Evolutionary conservation across 768 basidiomycete genomes (phyloP).

Genomic region (Lactifluus volemus): DNA sequence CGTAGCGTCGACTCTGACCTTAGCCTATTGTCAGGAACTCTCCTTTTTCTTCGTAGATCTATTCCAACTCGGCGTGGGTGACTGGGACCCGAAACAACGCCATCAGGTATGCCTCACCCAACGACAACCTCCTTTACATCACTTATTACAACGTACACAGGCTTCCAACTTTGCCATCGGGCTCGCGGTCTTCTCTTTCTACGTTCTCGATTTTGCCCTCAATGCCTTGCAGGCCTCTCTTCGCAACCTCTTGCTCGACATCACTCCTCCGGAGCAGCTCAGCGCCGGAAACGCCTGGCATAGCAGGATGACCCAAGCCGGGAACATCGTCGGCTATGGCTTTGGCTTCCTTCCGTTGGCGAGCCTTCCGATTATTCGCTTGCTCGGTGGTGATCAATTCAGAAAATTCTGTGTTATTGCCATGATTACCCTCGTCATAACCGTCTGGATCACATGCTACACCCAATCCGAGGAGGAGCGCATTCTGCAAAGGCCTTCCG

Average conservation of each 20-base stretch:
- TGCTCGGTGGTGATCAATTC: constrained; percentile 89
- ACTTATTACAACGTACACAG: constrained; percentile 29
- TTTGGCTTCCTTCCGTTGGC: constrained; percentile 90
- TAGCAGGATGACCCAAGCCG: constrained; percentile 92
- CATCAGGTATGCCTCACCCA: constrained; percentile 35
- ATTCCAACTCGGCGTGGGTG: constrained; percentile 64
- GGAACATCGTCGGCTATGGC: constrained; percentile 91
- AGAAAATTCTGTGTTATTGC: constrained; percentile 90
- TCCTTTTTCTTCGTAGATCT: constrained; percentile 72
- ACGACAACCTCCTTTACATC: constrained; percentile 2
- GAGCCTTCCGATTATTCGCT: constrained; percentile 62
- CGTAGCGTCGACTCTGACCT: constrained; percentile 61
- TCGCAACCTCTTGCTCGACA: constrained; percentile 86
- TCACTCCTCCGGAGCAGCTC: constrained; percentile 82
- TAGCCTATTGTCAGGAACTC: constrained; percentile 76
- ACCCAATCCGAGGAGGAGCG: constrained; percentile 75
- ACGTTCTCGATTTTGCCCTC: constrained; percentile 92
- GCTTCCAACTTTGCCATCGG: constrained; percentile 65
- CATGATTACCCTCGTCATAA: constrained; percentile 65
- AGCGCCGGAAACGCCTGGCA: constrained; percentile 98
- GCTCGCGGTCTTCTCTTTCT: constrained; percentile 86
- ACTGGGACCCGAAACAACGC: constrained; percentile 76
- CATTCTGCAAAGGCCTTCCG: constrained; percentile 33
- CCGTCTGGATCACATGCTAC: constrained; percentile 84
- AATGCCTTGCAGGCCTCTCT: constrained; percentile 93